Evolutionary conservation across 2,329 filamentous ascomycete species (phyloP), one percentile per base, ranked within the genome.

Genomic region (Trichoderma sp.): DNA sequence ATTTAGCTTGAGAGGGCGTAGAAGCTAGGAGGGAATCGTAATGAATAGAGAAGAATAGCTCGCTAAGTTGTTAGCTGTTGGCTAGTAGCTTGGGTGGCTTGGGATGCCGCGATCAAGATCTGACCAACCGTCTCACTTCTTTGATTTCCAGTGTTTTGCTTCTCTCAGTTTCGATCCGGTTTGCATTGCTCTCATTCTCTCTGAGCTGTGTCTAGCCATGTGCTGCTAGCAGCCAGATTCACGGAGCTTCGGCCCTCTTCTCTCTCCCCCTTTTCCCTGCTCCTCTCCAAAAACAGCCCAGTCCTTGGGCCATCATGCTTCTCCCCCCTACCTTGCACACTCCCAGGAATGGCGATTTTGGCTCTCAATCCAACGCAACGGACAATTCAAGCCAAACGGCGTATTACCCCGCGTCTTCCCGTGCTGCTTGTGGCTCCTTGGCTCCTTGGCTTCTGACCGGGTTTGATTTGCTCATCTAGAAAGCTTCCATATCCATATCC

Each of bases 361-460:
- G 67, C 50, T 23, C 28, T 20, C 17, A 17, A 23, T 65, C n/a
- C n/a, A 32, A 17, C 7, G 64, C 32, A 67, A 30, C 26, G 20
- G 12, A 20, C 20, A 15, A n/a, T 62, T 11, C 47, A 57, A 67
- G 30, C 32, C 47, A 32, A 67, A 34, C 47, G 67, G 67, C 57
- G 13, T 28, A 47, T 69, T 69, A 69, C 67, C 67, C 67, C 67
- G 67, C 67, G 67, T 69, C 67, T 26, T 61, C 66, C 58, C 36
- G 57, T 59, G 26, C 65, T 43, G 30, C 53, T 58, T 58, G 50
- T 43, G 32, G 23, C 65, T 59, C 39, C 50, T 36, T 28, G 47
- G 39, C 20, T 43, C 61, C 30, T 47, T 47, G 66, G 28, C 53
- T 36, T 39, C 55, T 36, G 58, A 47, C 67, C 39, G 15, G 66